Evolutionary conservation across 306 rosid genomes (phyloP).

Genomic region (Malus fusca): DNA sequence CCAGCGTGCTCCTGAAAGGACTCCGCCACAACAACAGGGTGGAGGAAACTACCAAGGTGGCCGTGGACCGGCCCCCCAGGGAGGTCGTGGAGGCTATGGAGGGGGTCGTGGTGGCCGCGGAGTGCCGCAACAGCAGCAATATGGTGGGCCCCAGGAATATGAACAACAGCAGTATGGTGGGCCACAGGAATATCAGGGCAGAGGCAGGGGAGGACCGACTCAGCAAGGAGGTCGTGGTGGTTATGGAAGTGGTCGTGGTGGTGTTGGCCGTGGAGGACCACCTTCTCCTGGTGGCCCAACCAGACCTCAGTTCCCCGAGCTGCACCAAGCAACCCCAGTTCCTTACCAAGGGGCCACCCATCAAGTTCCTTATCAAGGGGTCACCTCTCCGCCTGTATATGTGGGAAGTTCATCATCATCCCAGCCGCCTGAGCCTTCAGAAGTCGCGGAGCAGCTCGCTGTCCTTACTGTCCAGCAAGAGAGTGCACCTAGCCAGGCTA

Average conservation of each 20-base stretch:
- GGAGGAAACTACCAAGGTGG: slow-evolving; percentile 31
- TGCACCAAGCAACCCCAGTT: slow-evolving; percentile 97
- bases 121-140: background rate
- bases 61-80: slow-evolving; percentile 2
- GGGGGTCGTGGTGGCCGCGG: slow-evolving; percentile 49
- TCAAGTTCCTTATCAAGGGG: slow-evolving; percentile 51
- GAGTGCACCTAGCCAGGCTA: slow-evolving; percentile 25
- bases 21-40: slow-evolving; percentile 45
- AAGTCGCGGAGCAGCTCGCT: slow-evolving; percentile 29
- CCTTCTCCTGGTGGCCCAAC: slow-evolving; percentile 63
- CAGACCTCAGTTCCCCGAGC: slow-evolving; percentile 74
- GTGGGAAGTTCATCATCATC: slow-evolving; percentile 70
- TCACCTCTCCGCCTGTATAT: slow-evolving; percentile 45
- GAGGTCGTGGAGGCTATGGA: slow-evolving; percentile 30
- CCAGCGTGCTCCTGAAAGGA: slow-evolving; percentile 51
- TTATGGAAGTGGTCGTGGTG: slow-evolving; percentile 46
- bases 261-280: slow-evolving; percentile 51
- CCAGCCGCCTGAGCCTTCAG: slow-evolving; percentile 29
- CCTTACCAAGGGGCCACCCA: slow-evolving; percentile 35
- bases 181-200: slow-evolving; percentile 57
- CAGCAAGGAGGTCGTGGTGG: slow-evolving; percentile 76
- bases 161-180: slow-evolving; percentile 66
- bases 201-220: slow-evolving; percentile 77
- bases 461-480: slow-evolving; percentile 37
- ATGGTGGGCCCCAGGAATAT: slow-evolving; percentile 49